A percentile compares a stretch with the other conserved stretches of the same genome.
These are phyloP conservation scores for Neocucurbitaria cava DNA, from an alignment of 2,329 filamentous ascomycete genomes.

Conservation along the genomic window DNA sequence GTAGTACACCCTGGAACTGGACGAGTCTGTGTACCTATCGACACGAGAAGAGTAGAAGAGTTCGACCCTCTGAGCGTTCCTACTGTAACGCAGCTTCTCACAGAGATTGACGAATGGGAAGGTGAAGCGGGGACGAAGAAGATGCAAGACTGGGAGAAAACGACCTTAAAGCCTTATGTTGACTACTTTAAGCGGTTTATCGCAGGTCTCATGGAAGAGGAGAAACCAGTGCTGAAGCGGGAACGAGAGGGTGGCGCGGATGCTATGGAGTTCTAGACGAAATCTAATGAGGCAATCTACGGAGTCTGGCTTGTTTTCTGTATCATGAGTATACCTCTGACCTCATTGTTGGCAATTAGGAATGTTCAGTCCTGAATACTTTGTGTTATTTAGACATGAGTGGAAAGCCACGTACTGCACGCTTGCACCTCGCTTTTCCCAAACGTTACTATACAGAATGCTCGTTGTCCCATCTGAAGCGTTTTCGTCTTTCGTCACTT, in stretches of 20 bases:
- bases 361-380: neutral
- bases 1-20: slow-evolving; percentile 96
- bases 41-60: slow-evolving; percentile 72
- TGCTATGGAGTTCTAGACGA: slow-evolving; percentile 69
- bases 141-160: slow-evolving; percentile 94
- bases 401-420: slow-evolving; percentile 39
- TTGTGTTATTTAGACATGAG: slow-evolving; percentile 38
- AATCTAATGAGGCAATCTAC: neutral
- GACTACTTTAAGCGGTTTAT: slow-evolving; percentile 89
- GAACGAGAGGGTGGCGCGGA: slow-evolving; percentile 64
- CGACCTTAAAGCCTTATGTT: slow-evolving; percentile 88
- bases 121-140: slow-evolving; percentile 55
- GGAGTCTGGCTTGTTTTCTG: neutral
- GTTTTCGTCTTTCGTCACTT: neutral
- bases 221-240: slow-evolving; percentile 55
- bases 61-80: slow-evolving; percentile 92
- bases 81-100: slow-evolving; percentile 80
- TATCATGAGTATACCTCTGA: neutral
- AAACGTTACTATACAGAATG: slow-evolving; percentile 33
- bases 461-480: slow-evolving; percentile 4
- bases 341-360: neutral
- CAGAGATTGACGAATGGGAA: slow-evolving; percentile 86
- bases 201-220: slow-evolving; percentile 77
- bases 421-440: slow-evolving; percentile 24
- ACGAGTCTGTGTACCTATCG: slow-evolving; percentile 93